Base-by-base conservation (phyloP, 1,284 basidiomycete genomes). In the Fomitopsis betulina region DNA sequence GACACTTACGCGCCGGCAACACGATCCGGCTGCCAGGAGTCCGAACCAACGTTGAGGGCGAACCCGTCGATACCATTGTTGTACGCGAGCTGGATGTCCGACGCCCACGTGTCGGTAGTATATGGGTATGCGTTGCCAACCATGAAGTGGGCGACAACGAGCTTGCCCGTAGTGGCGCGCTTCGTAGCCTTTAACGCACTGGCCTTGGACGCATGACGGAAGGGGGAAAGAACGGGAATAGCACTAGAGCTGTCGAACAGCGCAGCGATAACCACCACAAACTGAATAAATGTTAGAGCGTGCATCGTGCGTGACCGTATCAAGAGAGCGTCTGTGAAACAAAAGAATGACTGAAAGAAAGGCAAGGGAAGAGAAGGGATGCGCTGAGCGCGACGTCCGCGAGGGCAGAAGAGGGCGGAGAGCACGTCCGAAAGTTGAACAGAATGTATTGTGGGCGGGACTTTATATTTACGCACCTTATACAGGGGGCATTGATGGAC, bases 81-180 rank as follows among this genome's bases (percentile, higher is more conserved):
- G 63, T 81, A 72, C 0, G 89, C 89, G 19, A 86, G 74, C 2
- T 65, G 50, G 35, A 91, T 83, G 64, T 91, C 81, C 23, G 72
- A 70, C 33, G 72, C 58, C 82, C 89, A 91, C 63, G 82, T 76
- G 60, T 79, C 68, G 33, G 74, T 60, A 4, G 78, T 84, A 71
- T 88, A 91, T 0, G 86, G 81, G 63, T 78, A 83, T 0, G 82
- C 78, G 62, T 89, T 89, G 54, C 87, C 87, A 55, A 89, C 81
- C 75, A 89, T 87, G 61, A 84, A 80, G 65, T 88, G 86, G 2
- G 84, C 82, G 17, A 86, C 75, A 17, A 88, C 85, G 69, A 78
- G 76, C 76, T 86, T 87, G 1, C 25, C 66, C 66, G 49, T 37
- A 21, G 13, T 19, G 49, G 35, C 37, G 69, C 59, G 37, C 54